Conservation (phyloP, 495 filamentous ascomycete genomes). For the Aspergillus kassunensis region DNA sequence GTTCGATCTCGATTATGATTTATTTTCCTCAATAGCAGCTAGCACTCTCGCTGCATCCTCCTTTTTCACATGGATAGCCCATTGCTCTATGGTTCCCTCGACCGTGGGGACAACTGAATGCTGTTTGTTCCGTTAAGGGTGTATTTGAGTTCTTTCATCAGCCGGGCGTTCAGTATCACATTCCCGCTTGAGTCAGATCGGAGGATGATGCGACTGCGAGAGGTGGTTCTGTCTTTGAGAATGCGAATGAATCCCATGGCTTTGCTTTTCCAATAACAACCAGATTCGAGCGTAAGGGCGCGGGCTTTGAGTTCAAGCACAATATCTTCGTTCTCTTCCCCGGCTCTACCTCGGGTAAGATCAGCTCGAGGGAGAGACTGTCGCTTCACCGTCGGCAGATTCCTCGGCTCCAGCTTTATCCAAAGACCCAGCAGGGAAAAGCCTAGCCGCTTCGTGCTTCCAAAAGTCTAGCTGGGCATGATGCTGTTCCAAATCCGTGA, state of each 20-base stretch:
- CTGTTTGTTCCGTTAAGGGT: slow-evolving; percentile 50
- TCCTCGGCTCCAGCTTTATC: slow-evolving; percentile 60
- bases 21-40: slow-evolving; percentile 20
- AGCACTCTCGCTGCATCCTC: slow-evolving; percentile 25
- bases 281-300: slow-evolving; percentile 47
- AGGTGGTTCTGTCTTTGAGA: slow-evolving; percentile 62
- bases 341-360: slow-evolving; percentile 57
- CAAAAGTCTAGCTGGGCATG: neutral
- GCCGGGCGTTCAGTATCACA: slow-evolving; percentile 60
- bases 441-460: neutral
- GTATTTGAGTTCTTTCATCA: slow-evolving; percentile 58
- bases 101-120: slow-evolving; percentile 50
- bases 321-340: slow-evolving; percentile 67
- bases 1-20: slow-evolving; percentile 17
- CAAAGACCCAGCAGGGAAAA: neutral
- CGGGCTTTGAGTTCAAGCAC: slow-evolving; percentile 61
- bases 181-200: slow-evolving; percentile 67
- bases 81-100: slow-evolving; percentile 53
- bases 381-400: slow-evolving; percentile 50
- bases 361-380: slow-evolving; percentile 52
- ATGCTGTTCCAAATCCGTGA: neutral
- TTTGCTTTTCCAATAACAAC: slow-evolving; percentile 57
- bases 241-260: slow-evolving; percentile 64
- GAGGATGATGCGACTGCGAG: slow-evolving; percentile 59
- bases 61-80: slow-evolving; percentile 61